These are phyloP conservation scores for Cupressus sempervirens DNA, from an alignment of 75 land plant genomes.

Conservation along the genomic window DNA sequence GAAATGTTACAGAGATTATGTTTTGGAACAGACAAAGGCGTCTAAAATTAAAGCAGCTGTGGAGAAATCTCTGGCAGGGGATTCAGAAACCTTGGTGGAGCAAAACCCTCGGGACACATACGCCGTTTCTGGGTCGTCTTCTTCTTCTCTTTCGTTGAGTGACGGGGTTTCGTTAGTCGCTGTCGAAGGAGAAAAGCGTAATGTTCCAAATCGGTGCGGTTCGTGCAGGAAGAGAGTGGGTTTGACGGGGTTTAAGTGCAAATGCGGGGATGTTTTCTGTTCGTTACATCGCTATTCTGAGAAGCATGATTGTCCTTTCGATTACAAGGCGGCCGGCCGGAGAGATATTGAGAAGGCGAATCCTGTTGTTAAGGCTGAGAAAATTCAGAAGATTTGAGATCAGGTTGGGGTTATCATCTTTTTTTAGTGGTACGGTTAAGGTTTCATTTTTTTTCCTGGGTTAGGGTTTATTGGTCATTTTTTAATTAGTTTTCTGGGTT, in stretches of 20 bases:
- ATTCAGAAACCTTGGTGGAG: no score
- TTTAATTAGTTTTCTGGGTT: background rate
- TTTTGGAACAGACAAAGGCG: conserved; percentile 4
- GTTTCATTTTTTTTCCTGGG: background rate
- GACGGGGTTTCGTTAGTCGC: background rate
- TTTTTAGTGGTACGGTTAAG: background rate
- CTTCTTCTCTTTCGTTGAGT: background rate
- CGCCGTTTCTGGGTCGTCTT: background rate
- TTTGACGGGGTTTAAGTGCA: conserved; percentile 35
- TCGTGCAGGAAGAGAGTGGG: conserved; percentile 51
- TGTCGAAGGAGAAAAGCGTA: background rate
- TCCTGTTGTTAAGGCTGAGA: conserved; percentile 43
- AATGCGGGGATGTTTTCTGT: conserved; percentile 45
- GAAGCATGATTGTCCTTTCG: conserved; percentile 34
- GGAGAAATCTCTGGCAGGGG: background rate
- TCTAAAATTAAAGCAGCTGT: conserved; percentile 7
- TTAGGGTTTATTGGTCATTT: background rate
- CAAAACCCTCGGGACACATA: background rate
- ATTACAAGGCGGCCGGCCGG: conserved; percentile 35
- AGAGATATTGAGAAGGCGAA: conserved; percentile 39
- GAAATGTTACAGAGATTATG: conserved; percentile 33
- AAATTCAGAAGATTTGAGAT: conserved; percentile 35
- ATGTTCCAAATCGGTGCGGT: conserved; percentile 29
- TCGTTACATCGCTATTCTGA: conserved; percentile 37
- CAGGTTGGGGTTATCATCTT: background rate